Conservation (phyloP, 768 basidiomycete genomes). For the Russula lepida region DNA sequence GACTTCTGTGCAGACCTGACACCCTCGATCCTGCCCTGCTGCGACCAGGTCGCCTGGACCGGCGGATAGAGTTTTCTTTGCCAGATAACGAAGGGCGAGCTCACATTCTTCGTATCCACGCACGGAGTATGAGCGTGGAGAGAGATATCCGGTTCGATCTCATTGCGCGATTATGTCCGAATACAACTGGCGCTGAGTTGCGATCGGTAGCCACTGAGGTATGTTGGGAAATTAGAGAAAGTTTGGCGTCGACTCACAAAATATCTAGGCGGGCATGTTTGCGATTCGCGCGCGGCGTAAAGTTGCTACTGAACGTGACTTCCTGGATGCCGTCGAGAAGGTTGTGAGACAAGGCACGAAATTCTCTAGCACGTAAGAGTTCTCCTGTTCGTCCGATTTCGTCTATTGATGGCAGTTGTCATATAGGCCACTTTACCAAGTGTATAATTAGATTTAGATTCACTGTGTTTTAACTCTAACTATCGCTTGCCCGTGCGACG, state of each 20-base stretch:
- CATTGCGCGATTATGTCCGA: conserved; percentile 93
- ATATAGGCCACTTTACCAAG: conserved; percentile 77
- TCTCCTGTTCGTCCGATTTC: background rate
- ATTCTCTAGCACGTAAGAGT: conserved; percentile 89
- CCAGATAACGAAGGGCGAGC: conserved; percentile 95
- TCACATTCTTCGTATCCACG: conserved; percentile 94
- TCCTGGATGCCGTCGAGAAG: conserved; percentile 96
- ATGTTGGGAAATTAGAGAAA: conserved; percentile 18
- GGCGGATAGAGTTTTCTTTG: conserved; percentile 92
- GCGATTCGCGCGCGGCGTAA: conserved; percentile 95
- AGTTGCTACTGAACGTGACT: conserved; percentile 95
- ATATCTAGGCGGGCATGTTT: conserved; percentile 90
- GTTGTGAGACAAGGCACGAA: conserved; percentile 96
- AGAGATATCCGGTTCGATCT: conserved; percentile 96
- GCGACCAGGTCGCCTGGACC: conserved; percentile 91
- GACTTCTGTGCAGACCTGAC: conserved; percentile 62
- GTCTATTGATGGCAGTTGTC: conserved; percentile 11
- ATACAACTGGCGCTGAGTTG: conserved; percentile 97
- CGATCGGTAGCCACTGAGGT: conserved; percentile 96
- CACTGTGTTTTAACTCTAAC: too few relatives aligned
- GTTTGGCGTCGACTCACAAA: conserved; percentile 1
- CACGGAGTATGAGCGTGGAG: conserved; percentile 96
- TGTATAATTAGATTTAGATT: conserved; percentile 87
- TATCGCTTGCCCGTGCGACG: too few relatives aligned
- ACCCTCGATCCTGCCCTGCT: conserved; percentile 95